Evolutionary conservation across 345 rosid genomes (phyloP).

Genomic region (Boechera retrofracta): DNA sequence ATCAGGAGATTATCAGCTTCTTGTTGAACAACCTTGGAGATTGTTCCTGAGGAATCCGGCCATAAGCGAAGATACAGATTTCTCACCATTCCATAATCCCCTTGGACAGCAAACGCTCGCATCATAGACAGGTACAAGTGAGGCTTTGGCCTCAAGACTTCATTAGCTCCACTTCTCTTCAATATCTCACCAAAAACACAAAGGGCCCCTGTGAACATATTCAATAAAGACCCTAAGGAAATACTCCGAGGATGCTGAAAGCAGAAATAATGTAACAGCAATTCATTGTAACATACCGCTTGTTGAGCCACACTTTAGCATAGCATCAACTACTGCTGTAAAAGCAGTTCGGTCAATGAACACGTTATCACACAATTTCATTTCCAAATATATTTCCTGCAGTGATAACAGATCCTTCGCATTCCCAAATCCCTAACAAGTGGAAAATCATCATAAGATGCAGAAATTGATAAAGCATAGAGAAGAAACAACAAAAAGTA

Average conservation of each 20-base stretch:
- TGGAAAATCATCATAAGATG: constrained; percentile 22
- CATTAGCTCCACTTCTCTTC: constrained; percentile 59
- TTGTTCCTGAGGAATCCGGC: constrained; percentile 75
- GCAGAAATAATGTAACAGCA: constrained; percentile 24
- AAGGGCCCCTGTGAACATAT: constrained; percentile 59
- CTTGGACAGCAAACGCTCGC: constrained; percentile 67
- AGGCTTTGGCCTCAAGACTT: constrained; percentile 67
- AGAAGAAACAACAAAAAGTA: constrained; percentile 30
- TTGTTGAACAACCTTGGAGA: constrained; percentile 56
- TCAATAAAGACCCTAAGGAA: constrained; percentile 18
- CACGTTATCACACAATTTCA: constrained; percentile 57
- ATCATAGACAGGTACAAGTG: constrained; percentile 79
- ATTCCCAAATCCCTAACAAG: constrained; percentile 61
- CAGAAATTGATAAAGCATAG: neutral
- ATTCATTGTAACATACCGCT: constrained; percentile 50
- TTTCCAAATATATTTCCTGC: constrained; percentile 55
- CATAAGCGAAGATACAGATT: constrained; percentile 60
- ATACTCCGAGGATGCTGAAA: constrained; percentile 10
- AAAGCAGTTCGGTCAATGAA: constrained; percentile 68
- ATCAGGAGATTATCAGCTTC: constrained; percentile 81
- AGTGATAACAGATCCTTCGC: constrained; percentile 60
- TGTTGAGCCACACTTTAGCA: constrained; percentile 63
- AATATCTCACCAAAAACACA: constrained; percentile 80
- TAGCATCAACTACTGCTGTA: constrained; percentile 70
- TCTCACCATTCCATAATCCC: constrained; percentile 64